Percentiles rank a stretch among this genome's conserved stretches.
These are phyloP conservation scores for Tricholoma sp. DNA, from an alignment of 768 basidiomycete genomes.

Conservation along the genomic window DNA sequence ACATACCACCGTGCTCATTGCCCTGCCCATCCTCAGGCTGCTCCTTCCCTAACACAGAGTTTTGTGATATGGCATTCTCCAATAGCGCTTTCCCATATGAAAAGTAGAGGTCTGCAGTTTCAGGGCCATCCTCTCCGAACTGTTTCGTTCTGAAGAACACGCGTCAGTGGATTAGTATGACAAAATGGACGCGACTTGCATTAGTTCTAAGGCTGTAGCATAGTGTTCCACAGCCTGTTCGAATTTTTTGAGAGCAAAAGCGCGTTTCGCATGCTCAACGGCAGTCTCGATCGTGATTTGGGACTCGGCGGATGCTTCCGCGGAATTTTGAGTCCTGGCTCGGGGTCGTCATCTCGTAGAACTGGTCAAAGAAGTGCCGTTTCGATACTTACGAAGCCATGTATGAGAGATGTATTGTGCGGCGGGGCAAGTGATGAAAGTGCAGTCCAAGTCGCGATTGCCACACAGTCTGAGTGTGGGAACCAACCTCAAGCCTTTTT, in stretches of 20 bases:
- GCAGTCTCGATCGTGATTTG: conserved; percentile 46
- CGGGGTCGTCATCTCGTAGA: background rate
- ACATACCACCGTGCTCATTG: conserved; percentile 33
- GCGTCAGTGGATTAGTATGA: conserved; percentile 9
- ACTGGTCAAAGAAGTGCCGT: background rate
- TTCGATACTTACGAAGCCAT: background rate
- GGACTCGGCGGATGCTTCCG: conserved; percentile 11
- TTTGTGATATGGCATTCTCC: conserved; percentile 87
- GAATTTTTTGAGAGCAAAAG: conserved; percentile 82
- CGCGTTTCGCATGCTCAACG: conserved; percentile 80
- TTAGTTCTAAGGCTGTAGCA: conserved; percentile 75
- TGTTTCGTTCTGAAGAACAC: conserved; percentile 53
- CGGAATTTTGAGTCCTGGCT: background rate
- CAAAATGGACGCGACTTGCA: conserved; percentile 50
- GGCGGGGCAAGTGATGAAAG: background rate
- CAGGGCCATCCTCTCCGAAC: conserved; percentile 75
- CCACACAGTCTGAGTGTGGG: background rate
- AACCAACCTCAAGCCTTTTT: background rate
- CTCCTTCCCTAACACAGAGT: conserved; percentile 85
- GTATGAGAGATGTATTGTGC: background rate
- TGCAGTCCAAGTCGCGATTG: background rate
- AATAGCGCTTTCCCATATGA: conserved; percentile 90
- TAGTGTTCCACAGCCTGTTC: conserved; percentile 84
- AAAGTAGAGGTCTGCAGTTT: conserved; percentile 85
- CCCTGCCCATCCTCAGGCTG: conserved; percentile 52